These are phyloP conservation scores for Aspergillus pseudoglaucus DNA, from an alignment of 2,329 filamentous ascomycete genomes.

Conservation along the genomic window DNA sequence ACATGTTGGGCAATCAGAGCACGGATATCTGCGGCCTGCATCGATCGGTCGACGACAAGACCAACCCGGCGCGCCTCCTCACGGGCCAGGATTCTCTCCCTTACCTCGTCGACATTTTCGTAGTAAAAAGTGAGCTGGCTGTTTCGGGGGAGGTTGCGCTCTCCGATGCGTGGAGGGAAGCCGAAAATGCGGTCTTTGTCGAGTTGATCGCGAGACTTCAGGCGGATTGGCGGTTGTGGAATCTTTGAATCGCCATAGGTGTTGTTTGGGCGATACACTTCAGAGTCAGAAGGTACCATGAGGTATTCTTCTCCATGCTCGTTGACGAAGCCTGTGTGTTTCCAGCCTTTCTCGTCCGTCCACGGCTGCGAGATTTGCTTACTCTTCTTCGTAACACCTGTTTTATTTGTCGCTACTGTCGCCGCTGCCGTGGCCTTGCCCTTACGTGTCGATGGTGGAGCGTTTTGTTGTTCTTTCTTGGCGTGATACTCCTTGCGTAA, in stretches of 20 bases:
- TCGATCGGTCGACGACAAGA: slow-evolving; percentile 13
- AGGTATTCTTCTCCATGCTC: slow-evolving; percentile 23
- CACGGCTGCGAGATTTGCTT: slow-evolving; percentile 14
- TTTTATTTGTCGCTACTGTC: slow-evolving; percentile 8
- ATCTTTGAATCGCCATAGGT: slow-evolving; percentile 21
- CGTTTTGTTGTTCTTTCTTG: slow-evolving; percentile 4
- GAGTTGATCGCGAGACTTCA: slow-evolving; percentile 21
- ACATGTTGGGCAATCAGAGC: slow-evolving; percentile 14
- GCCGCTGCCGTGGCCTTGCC: background rate
- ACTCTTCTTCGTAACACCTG: slow-evolving; percentile 11
- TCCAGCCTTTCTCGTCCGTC: slow-evolving; percentile 26
- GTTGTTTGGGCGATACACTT: slow-evolving; percentile 20
- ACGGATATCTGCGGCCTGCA: slow-evolving; percentile 13
- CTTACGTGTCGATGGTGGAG: background rate
- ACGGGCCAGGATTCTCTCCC: slow-evolving; percentile 14
- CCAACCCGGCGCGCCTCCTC: slow-evolving; percentile 16
- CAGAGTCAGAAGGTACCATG: slow-evolving; percentile 16
- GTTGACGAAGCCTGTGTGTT: slow-evolving; percentile 24
- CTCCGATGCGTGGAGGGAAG: slow-evolving; percentile 24
- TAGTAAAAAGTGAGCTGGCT: slow-evolving; percentile 10
- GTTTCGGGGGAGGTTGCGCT: slow-evolving; percentile 23
- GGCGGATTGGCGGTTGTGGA: slow-evolving; percentile 18
- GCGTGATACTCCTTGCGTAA: slow-evolving; percentile 7
- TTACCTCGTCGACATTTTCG: slow-evolving; percentile 21
- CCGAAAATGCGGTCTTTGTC: slow-evolving; percentile 26